phyloP scores from a whole-genome alignment of 176 grass and related monocot genomes.

The Cymbopogon citratus region DNA sequence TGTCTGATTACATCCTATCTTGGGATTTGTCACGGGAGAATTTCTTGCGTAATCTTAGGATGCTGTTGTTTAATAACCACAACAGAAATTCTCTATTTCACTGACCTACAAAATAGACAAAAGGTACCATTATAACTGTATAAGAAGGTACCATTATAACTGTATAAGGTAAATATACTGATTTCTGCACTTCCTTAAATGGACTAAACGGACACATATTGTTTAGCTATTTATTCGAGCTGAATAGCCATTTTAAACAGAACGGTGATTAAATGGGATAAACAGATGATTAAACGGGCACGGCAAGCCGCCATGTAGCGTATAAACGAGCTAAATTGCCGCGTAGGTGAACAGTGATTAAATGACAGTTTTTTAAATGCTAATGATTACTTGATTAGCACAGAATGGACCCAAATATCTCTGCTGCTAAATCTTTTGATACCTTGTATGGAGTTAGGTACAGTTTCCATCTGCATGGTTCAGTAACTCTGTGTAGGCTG shows the following conservation, averaged over 20 bases:
- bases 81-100: constrained; percentile 7
- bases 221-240: too few relatives aligned
- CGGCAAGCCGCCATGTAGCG: too few relatives aligned
- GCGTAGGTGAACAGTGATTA: too few relatives aligned
- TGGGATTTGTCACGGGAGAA: constrained; percentile 24
- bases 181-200: not conserved
- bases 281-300: too few relatives aligned
- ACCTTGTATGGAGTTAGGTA: too few relatives aligned
- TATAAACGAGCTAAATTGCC: too few relatives aligned
- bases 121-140: constrained; percentile 4
- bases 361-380: not conserved
- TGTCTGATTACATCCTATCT: constrained; percentile 25
- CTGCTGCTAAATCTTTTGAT: not conserved
- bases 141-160: constrained; percentile 1
- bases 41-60: constrained; percentile 11
- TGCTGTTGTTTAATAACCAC: constrained; percentile 8
- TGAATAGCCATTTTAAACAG: too few relatives aligned
- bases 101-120: constrained; percentile 9
- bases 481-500: not conserved
- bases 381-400: constrained; percentile 2
- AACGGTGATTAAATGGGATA: too few relatives aligned
- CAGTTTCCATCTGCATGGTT: not conserved
- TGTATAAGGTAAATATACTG: not conserved
- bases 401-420: not conserved
- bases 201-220: not conserved